These are phyloP conservation scores for Cylindrotheca closterium DNA, from an alignment of 108 stramenopile species.

Conservation along the genomic window DNA sequence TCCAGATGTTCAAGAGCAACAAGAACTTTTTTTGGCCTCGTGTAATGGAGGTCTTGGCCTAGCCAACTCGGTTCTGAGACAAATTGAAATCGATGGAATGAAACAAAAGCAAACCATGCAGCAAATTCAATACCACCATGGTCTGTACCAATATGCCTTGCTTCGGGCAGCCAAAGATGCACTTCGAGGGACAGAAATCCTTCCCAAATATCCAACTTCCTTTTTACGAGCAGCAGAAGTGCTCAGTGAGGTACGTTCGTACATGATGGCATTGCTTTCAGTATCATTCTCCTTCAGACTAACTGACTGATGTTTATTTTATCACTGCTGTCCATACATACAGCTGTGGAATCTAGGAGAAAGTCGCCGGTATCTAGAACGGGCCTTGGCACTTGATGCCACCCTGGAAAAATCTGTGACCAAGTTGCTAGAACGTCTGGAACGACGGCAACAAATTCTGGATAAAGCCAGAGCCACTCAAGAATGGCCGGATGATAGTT, in stretches of 20 bases:
- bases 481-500: slow-evolving; percentile 66
- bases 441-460: slow-evolving; percentile 55
- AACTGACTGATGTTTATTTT: background rate
- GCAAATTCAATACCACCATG: slow-evolving; percentile 68
- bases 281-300: too few species aligned
- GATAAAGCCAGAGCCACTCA: slow-evolving; percentile 45
- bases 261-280: background rate
- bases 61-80: slow-evolving; percentile 42
- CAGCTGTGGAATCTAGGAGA: slow-evolving; percentile 67
- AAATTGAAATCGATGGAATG: slow-evolving; percentile 40
- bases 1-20: slow-evolving; percentile 36
- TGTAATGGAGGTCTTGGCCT: slow-evolving; percentile 21
- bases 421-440: slow-evolving; percentile 49
- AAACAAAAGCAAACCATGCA: slow-evolving; percentile 54
- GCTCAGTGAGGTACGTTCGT: slow-evolving; percentile 35
- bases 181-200: slow-evolving; percentile 63
- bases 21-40: slow-evolving; percentile 52
- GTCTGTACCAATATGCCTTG: slow-evolving; percentile 78
- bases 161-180: slow-evolving; percentile 73
- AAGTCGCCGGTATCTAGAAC: slow-evolving; percentile 59
- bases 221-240: slow-evolving; percentile 72
- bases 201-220: slow-evolving; percentile 49
- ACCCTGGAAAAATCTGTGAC: slow-evolving; percentile 34
- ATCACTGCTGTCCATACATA: background rate
- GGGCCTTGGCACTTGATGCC: slow-evolving; percentile 61